phyloP scores from a whole-genome alignment of 2,329 filamentous ascomycete species.

The Teratosphaeria nubilosa region DNA sequence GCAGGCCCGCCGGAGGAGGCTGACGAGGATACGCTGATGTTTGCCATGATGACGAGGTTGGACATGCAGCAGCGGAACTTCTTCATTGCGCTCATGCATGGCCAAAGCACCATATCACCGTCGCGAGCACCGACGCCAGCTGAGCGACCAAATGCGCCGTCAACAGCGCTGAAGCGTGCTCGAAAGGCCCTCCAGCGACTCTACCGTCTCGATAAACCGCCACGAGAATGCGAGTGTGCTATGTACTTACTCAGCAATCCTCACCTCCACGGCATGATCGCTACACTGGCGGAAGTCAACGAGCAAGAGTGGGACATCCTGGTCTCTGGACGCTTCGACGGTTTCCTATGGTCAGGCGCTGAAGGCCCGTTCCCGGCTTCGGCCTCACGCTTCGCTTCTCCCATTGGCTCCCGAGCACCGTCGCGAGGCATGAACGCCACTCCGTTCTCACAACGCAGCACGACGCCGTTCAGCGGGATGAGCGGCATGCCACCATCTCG shows the following conservation, averaged over 20 bases:
- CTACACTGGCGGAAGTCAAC: slow-evolving; percentile 79
- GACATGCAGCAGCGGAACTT: slow-evolving; percentile 63
- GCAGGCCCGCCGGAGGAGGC: slow-evolving; percentile 75
- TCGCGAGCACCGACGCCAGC: slow-evolving; percentile 58
- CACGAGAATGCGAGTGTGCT: slow-evolving; percentile 76
- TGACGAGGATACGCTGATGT: slow-evolving; percentile 86
- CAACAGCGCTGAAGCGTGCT: slow-evolving; percentile 64
- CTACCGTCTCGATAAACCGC: slow-evolving; percentile 62
- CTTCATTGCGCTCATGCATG: slow-evolving; percentile 70
- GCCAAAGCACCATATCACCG: slow-evolving; percentile 41
- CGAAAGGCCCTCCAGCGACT: slow-evolving; percentile 73
- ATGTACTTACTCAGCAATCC: slow-evolving; percentile 79
- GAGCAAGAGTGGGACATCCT: slow-evolving; percentile 95
- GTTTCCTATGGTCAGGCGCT: slow-evolving; percentile 87
- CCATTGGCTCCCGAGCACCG: slow-evolving; percentile 19
- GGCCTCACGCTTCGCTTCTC: slow-evolving; percentile 19
- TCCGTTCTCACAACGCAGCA: slow-evolving; percentile 31
- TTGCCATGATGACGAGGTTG: slow-evolving; percentile 85
- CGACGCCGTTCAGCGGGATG: slow-evolving; percentile 49
- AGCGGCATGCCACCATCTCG: slow-evolving; percentile 39
- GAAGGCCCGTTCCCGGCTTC: slow-evolving; percentile 44
- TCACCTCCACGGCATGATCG: slow-evolving; percentile 71
- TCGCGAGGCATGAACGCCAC: slow-evolving; percentile 33
- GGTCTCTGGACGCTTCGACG: slow-evolving; percentile 86
- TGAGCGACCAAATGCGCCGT: slow-evolving; percentile 27